Evolutionary conservation across 106 monocot genomes (phyloP).

Genomic region (Allium sativum): DNA sequence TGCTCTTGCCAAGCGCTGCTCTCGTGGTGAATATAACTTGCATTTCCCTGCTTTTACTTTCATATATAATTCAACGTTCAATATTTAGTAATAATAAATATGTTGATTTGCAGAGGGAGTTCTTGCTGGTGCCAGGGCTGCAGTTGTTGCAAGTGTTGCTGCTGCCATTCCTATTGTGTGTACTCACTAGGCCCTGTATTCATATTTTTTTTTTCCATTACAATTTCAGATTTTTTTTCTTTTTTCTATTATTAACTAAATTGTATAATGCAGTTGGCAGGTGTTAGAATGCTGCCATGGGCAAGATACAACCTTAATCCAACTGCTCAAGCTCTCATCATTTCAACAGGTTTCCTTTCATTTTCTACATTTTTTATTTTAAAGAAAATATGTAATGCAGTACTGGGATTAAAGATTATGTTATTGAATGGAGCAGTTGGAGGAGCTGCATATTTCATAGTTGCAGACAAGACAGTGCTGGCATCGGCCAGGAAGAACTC

Average conservation of each 20-base stretch:
- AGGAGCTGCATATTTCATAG: conserved; percentile 82
- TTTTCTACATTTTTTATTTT: no score
- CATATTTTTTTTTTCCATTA: background rate
- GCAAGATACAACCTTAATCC: conserved; percentile 68
- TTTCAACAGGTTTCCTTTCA: conserved; percentile 59
- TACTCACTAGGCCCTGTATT: background rate
- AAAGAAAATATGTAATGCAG: background rate
- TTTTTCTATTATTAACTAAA: no score
- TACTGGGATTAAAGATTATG: no score
- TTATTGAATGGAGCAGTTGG: conserved; percentile 32
- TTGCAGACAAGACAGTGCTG: conserved; percentile 78
- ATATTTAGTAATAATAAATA: background rate
- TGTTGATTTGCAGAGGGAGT: conserved; percentile 50
- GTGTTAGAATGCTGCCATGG: conserved; percentile 89
- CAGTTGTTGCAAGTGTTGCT: conserved; percentile 55
- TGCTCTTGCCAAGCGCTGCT: conserved; percentile 33
- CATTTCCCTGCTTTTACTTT: background rate
- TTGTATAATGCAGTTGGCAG: conserved; percentile 59
- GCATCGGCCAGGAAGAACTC: conserved; percentile 77
- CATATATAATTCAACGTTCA: background rate
- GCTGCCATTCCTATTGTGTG: conserved; percentile 63
- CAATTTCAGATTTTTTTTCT: background rate
- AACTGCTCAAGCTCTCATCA: conserved; percentile 84
- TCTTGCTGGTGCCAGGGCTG: conserved; percentile 71
- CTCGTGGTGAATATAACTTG: conserved; percentile 22